phyloP scores from a whole-genome alignment of 192 early-diverging fungal genomes.

The Coemansia sp. region DNA sequence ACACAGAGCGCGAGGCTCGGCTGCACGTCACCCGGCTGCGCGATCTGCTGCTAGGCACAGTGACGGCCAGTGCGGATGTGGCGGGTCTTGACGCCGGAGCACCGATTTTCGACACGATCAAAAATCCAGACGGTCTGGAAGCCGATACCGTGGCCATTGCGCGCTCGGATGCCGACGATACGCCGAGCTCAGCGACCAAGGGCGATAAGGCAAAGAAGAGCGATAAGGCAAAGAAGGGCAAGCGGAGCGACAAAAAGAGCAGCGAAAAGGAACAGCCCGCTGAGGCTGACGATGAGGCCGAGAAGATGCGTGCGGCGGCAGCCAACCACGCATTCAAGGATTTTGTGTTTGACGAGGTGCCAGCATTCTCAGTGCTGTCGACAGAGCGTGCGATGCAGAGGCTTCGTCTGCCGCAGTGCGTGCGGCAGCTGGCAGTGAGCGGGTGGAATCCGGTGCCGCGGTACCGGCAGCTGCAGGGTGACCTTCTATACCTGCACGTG shows the following conservation, averaged over 20 bases:
- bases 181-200: background rate
- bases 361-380: constrained; percentile 55
- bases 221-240: constrained; percentile 27
- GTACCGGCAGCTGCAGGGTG: constrained; percentile 70
- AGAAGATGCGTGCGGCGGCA: constrained; percentile 13
- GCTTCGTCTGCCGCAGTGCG: constrained; percentile 59
- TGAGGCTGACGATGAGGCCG: background rate
- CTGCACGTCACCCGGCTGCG: constrained; percentile 86
- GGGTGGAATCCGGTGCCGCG: constrained; percentile 92
- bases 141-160: background rate
- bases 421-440: constrained; percentile 76
- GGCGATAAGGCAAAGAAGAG: background rate
- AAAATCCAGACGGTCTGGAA: constrained; percentile 22
- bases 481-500: constrained; percentile 87
- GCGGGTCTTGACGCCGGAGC: constrained; percentile 72
- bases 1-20: constrained; percentile 90
- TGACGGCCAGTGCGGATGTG: constrained; percentile 28
- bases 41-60: constrained; percentile 79
- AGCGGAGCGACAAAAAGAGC: constrained; percentile 21
- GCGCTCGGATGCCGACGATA: constrained; percentile 5
- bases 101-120: constrained; percentile 62
- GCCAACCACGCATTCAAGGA: constrained; percentile 25
- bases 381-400: constrained; percentile 57
- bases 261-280: background rate
- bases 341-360: constrained; percentile 18